These are phyloP conservation scores for Penicillium angulare DNA, from an alignment of 495 filamentous ascomycete genomes.

Conservation along the genomic window DNA sequence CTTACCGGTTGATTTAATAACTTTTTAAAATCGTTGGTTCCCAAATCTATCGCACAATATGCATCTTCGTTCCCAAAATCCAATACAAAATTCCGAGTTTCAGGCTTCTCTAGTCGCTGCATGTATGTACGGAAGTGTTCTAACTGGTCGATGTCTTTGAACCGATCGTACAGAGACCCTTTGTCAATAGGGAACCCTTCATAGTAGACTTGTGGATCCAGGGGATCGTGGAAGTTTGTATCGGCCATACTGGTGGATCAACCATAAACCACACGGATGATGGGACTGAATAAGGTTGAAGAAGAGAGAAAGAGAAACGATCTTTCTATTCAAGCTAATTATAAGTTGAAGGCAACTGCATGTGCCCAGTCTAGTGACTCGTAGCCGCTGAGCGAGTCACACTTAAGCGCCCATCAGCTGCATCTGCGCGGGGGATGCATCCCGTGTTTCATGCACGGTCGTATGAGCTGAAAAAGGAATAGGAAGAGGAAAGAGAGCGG, in stretches of 20 bases:
- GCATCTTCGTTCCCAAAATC: constrained; percentile 67
- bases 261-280: no score
- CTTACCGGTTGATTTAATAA: constrained; percentile 35
- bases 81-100: constrained; percentile 64
- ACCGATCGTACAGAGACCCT: constrained; percentile 28
- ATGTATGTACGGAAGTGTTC: constrained; percentile 43
- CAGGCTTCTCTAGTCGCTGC: constrained; percentile 29
- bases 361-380: constrained; percentile 5
- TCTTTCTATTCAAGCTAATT: no score
- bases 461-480: no score
- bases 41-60: constrained; percentile 60
- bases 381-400: constrained; percentile 21
- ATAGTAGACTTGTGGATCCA: constrained; percentile 38
- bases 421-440: no score
- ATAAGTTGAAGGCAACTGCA: no score
- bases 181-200: constrained; percentile 24
- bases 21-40: constrained; percentile 38
- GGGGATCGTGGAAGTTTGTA: not conserved
- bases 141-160: constrained; percentile 56
- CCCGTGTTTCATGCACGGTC: not conserved
- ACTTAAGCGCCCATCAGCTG: constrained; percentile 21
- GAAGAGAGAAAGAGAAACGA: no score
- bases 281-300: no score
- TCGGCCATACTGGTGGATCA: not conserved
- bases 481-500: no score